Percentiles rank a stretch among this genome's conserved stretches.
phyloP scores from a whole-genome alignment of 768 basidiomycete species.

The Mycena vulgaris region DNA sequence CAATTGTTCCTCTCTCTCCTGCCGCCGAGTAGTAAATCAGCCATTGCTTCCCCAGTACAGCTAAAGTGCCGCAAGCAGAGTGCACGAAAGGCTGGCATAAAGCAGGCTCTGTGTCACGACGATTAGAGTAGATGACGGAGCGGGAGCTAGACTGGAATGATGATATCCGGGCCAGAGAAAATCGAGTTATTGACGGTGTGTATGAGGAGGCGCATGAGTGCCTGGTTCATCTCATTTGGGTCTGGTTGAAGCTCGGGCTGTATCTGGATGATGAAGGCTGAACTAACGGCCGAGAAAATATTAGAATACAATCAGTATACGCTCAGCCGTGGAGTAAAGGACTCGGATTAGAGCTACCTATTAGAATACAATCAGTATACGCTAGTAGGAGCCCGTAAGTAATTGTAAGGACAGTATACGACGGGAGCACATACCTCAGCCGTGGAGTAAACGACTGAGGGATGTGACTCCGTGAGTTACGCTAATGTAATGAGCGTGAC shows the following conservation, averaged over 20 bases:
- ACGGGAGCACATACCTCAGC: no score
- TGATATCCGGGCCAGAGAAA: background rate
- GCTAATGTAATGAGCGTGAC: no score
- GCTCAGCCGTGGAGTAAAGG: no score
- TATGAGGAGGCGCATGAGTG: background rate
- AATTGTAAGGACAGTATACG: no score
- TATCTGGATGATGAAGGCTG: no score
- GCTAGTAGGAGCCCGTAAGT: no score
- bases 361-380: no score
- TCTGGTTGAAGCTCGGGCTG: background rate
- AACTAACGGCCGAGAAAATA: no score
- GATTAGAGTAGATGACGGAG: background rate
- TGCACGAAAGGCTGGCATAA: background rate
- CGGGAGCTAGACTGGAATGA: background rate
- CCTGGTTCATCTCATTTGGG: background rate
- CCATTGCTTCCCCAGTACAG: background rate
- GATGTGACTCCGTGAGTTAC: no score
- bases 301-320: no score
- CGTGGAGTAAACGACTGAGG: no score
- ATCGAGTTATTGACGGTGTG: background rate
- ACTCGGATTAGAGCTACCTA: no score
- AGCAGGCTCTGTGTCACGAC: background rate
- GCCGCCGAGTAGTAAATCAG: background rate
- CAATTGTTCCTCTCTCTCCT: background rate
- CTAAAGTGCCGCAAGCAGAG: background rate